Evolutionary conservation across 257 asterid genomes (phyloP).

Genomic region (Solanum appendiculatum): DNA sequence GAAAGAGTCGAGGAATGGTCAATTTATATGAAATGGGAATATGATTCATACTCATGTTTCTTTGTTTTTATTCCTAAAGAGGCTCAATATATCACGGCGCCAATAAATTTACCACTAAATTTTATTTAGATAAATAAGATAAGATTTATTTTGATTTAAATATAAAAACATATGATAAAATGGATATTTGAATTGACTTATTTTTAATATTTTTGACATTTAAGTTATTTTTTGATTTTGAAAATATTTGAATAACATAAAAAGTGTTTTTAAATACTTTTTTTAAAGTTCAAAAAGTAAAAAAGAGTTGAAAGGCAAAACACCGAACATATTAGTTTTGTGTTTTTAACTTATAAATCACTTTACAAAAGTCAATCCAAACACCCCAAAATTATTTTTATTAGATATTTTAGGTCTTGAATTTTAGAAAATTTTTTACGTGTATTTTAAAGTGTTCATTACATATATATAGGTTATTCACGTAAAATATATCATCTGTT

Average conservation of each 20-base stretch:
- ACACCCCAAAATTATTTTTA: neutral
- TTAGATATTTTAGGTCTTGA: neutral
- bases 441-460: neutral
- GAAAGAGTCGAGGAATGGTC: neutral
- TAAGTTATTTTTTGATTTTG: too few relatives aligned
- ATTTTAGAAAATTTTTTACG: neutral
- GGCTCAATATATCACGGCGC: accelerated
- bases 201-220: too few relatives aligned
- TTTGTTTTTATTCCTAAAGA: neutral
- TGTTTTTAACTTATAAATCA: neutral
- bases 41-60: neutral
- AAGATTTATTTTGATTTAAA: neutral
- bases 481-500: neutral
- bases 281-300: too few relatives aligned
- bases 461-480: neutral
- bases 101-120: neutral
- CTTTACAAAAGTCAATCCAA: too few relatives aligned
- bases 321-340: neutral
- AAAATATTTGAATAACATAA: too few relatives aligned
- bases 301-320: too few relatives aligned
- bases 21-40: neutral
- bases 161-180: neutral
- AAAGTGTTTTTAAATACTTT: too few relatives aligned
- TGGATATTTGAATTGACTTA: too few relatives aligned
- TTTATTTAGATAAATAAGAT: neutral